phyloP scores from a whole-genome alignment of 108 stramenopile species.

The Discostella stelligeroides region DNA sequence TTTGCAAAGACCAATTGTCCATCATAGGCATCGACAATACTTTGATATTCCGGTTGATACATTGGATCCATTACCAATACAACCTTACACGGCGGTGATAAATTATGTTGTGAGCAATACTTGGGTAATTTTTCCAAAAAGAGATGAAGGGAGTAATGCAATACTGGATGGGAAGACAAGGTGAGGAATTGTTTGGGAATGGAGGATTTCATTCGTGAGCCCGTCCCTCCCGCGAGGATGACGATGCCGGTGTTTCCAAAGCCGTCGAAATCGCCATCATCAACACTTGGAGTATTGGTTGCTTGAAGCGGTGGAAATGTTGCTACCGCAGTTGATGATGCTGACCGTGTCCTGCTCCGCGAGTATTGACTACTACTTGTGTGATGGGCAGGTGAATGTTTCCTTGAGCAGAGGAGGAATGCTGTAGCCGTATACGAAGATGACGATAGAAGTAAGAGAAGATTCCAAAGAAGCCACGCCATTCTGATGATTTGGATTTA shows the following conservation, averaged over 20 bases:
- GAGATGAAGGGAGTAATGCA: slow-evolving; percentile 90
- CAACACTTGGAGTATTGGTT: slow-evolving; percentile 14
- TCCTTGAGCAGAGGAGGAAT: too few relatives aligned
- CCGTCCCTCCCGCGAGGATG: slow-evolving; percentile 92
- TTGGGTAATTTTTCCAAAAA: slow-evolving; percentile 74
- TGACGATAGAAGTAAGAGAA: too few relatives aligned
- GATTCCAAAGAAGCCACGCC: too few relatives aligned
- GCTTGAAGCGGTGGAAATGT: background rate
- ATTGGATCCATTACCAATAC: slow-evolving; percentile 90
- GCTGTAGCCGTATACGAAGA: too few relatives aligned
- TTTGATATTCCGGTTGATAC: slow-evolving; percentile 84
- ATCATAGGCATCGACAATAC: slow-evolving; percentile 62
- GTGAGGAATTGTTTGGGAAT: slow-evolving; percentile 94
- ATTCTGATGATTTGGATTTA: too few relatives aligned
- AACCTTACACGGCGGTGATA: slow-evolving; percentile 61
- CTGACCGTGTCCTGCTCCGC: background rate
- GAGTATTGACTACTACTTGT: too few relatives aligned
- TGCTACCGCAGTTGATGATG: background rate
- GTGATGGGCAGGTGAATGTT: too few relatives aligned
- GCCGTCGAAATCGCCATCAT: slow-evolving; percentile 26
- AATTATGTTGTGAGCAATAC: slow-evolving; percentile 25
- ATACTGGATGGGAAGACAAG: slow-evolving; percentile 75
- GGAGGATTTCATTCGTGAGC: slow-evolving; percentile 91
- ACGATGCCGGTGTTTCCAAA: slow-evolving; percentile 85
- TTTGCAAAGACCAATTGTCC: slow-evolving; percentile 85